phyloP scores from a whole-genome alignment of 2,329 filamentous ascomycete genomes.

The Penicillium sp. region DNA sequence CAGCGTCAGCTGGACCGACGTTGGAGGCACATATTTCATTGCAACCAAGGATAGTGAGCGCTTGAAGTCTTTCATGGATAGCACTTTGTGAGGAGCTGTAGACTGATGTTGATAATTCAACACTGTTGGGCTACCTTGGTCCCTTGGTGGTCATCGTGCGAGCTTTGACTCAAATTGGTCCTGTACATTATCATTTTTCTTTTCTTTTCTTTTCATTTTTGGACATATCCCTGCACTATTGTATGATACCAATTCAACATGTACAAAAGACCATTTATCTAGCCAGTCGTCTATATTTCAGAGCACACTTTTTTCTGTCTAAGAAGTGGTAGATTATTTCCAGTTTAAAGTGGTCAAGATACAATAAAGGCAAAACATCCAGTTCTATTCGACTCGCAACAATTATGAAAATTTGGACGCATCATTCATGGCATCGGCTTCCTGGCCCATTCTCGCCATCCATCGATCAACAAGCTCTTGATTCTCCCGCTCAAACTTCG shows the following conservation, averaged over 20 bases:
- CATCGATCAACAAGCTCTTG: conserved; percentile 86
- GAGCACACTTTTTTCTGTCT: neutral
- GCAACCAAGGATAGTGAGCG: conserved; percentile 73
- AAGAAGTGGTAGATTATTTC: neutral
- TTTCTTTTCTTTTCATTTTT: conserved; percentile 14
- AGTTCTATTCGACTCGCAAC: neutral
- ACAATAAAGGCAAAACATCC: neutral
- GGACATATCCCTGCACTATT: conserved; percentile 23
- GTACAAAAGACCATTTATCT: conserved; percentile 11
- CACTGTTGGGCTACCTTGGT: neutral
- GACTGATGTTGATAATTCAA: neutral
- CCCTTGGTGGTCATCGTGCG: conserved; percentile 5
- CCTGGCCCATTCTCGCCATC: conserved; percentile 84
- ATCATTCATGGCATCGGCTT: conserved; percentile 85
- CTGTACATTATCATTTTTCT: conserved; percentile 24
- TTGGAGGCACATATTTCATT: conserved; percentile 84
- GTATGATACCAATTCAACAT: conserved; percentile 27
- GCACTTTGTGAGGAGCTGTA: conserved; percentile 30
- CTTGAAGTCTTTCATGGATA: conserved; percentile 54
- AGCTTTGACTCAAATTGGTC: conserved; percentile 11
- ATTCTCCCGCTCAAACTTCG: conserved; percentile 79
- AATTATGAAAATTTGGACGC: conserved; percentile 52
- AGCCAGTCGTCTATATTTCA: neutral
- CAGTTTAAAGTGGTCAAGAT: neutral
- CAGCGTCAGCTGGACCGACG: conserved; percentile 87